Evolutionary conservation across 2,329 filamentous ascomycete genomes (phyloP), one percentile per base, ranked within the genome.

Genomic region (Coniochaeta sp.): DNA sequence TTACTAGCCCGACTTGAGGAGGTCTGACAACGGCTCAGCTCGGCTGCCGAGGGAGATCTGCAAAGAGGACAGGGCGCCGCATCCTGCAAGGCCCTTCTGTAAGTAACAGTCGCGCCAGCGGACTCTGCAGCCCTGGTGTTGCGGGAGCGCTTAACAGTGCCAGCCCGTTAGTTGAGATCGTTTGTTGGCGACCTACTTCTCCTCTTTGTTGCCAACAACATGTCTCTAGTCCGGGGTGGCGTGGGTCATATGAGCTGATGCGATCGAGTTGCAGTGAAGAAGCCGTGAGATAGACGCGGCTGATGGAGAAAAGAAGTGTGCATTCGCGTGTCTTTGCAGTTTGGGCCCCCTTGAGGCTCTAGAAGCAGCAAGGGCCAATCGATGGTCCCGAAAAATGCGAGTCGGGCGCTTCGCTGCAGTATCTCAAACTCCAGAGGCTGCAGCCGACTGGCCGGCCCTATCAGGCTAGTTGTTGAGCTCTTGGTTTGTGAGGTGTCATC

Each of bases 381-480:
- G 33, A 36, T 57, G 28, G 54, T 34, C 54, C 54, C 54, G 11
- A 57, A 36, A 57, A 14, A 57, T 57, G 54, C 54, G 12, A 19
- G 54, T 34, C 54, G 7, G 54, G 54, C 54, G 54, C 54, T 57
- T 57, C 54, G 28, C 19, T 57, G 54, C 54, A 57, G 31, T 57
- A 57, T 57, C 54, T 34, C 54, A 57, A 57, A 38, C 31, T 22
- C 3, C 3, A 38, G 17, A 34, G 31, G 14, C 54, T 57, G 54
- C 34, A 57, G 34, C 54, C 54, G 28, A 57, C 7, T 36, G 31
- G 19, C 8, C 54, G 34, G 54, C 54, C 54, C 26, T 57, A 57
- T 57, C 54, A 34, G 54, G 34, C 54, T 57, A 57, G 34, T 34
- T 57, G 34, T 34, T 57, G 14, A 34, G n/a, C 28, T 38, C 24